These are phyloP conservation scores for Cucumis hystrix DNA, from an alignment of 306 rosid species.

Conservation along the genomic window DNA sequence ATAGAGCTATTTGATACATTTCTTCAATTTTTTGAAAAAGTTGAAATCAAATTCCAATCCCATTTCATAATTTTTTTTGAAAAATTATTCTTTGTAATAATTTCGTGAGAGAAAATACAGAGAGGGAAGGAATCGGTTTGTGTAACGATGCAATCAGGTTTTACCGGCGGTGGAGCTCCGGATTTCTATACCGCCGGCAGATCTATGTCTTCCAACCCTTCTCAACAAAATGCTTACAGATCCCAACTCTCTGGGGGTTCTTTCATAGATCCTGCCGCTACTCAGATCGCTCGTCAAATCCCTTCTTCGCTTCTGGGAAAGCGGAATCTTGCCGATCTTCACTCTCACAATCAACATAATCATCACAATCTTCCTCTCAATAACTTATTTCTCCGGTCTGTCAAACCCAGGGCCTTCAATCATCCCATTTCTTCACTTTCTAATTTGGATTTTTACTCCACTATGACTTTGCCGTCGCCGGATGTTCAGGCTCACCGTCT, in stretches of 20 bases:
- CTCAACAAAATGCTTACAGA: slow-evolving; percentile 38
- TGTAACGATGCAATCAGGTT: slow-evolving; percentile 56
- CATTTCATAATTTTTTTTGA: not conserved
- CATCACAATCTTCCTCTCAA: slow-evolving; percentile 27
- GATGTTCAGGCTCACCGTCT: slow-evolving; percentile 7
- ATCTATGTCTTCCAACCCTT: slow-evolving; percentile 31
- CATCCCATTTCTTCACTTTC: slow-evolving; percentile 41
- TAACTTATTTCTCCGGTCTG: slow-evolving; percentile 36
- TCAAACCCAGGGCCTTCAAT: slow-evolving; percentile 42
- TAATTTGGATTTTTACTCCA: slow-evolving; percentile 39
- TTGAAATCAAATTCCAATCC: not conserved
- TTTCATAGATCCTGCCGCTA: slow-evolving; percentile 32
- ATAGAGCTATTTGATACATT: not conserved
- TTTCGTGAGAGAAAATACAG: not conserved
- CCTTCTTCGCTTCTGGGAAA: slow-evolving; percentile 28
- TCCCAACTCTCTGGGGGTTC: slow-evolving; percentile 29
- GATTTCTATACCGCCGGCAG: slow-evolving; percentile 39
- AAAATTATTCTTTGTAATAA: not conserved
- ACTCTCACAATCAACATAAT: slow-evolving; percentile 11
- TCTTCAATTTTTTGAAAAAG: not conserved
- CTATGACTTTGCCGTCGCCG: slow-evolving; percentile 9
- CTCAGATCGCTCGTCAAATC: slow-evolving; percentile 45
- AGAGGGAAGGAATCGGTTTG: slow-evolving; percentile 1
- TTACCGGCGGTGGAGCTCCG: slow-evolving; percentile 42
- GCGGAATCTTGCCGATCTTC: slow-evolving; percentile 63